phyloP scores from a whole-genome alignment of 129 eudicot genomes.

The Chrysanthemum lavandulifolium region DNA sequence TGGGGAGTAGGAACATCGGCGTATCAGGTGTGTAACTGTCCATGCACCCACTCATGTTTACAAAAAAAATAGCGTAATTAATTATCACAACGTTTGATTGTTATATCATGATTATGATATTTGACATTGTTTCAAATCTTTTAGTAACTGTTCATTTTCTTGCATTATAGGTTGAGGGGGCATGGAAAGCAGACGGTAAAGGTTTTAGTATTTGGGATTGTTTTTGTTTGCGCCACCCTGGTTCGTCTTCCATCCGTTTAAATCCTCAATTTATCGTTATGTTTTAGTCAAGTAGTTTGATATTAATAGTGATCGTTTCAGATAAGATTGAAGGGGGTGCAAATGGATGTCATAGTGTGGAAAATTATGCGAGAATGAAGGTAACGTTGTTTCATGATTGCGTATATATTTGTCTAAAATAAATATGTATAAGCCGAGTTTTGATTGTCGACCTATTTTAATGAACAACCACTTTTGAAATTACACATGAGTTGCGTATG shows the following conservation, averaged over 20 bases:
- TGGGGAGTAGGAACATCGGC: constrained; percentile 5
- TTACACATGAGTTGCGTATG: not conserved
- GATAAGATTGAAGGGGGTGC: constrained; percentile 23
- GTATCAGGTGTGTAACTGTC: not conserved
- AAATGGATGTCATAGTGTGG: constrained; percentile 17
- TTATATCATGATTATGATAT: not conserved
- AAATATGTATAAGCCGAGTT: no score
- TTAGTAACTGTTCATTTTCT: not conserved
- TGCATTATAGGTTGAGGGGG: constrained; percentile 3
- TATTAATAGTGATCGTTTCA: not conserved
- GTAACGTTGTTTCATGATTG: not conserved
- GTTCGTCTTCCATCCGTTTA: not conserved
- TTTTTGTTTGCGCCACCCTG: not conserved
- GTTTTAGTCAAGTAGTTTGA: not conserved
- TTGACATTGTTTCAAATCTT: not conserved
- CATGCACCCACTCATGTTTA: not conserved
- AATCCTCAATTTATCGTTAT: not conserved
- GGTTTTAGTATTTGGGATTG: constrained; percentile 4
- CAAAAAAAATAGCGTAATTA: not conserved
- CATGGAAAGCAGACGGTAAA: constrained; percentile 2
- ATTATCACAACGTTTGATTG: not conserved
- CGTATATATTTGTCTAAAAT: no score
- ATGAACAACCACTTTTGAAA: no score
- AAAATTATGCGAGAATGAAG: constrained; percentile 27
- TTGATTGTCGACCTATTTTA: no score